A percentile compares a stretch with the other conserved stretches of the same genome.
These are phyloP conservation scores for Diaporthe australafricana DNA, from an alignment of 2,329 filamentous ascomycete species.

Conservation along the genomic window DNA sequence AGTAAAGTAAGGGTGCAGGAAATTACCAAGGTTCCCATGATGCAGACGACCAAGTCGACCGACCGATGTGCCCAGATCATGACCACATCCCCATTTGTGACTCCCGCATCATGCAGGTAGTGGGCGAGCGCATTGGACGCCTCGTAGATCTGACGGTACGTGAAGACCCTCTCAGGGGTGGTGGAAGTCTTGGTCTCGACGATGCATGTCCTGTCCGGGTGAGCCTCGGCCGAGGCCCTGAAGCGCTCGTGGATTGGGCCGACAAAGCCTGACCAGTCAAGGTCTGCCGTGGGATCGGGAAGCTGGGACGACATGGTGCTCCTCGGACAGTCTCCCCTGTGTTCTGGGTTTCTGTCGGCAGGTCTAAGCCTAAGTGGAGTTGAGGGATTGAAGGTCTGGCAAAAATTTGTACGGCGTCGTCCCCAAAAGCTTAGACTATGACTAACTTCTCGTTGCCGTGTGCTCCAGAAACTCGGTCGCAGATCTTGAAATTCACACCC, in stretches of 20 bases:
- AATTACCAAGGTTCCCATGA: slow-evolving; percentile 74
- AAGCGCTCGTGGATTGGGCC: slow-evolving; percentile 81
- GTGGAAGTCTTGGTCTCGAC: slow-evolving; percentile 59
- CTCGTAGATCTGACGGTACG: slow-evolving; percentile 88
- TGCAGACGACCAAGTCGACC: slow-evolving; percentile 74
- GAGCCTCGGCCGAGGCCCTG: slow-evolving; percentile 70
- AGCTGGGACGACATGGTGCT: slow-evolving; percentile 43
- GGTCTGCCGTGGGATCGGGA: slow-evolving; percentile 75
- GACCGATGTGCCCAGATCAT: slow-evolving; percentile 91
- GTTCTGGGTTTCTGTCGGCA: neutral
- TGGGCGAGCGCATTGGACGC: slow-evolving; percentile 84
- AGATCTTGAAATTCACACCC: slow-evolving; percentile 30
- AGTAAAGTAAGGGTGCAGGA: neutral
- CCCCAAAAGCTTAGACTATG: slow-evolving; percentile 9
- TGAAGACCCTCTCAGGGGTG: slow-evolving; percentile 75
- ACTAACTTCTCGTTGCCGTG: slow-evolving; percentile 24
- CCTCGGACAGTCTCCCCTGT: slow-evolving; percentile 1
- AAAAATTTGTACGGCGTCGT: slow-evolving; percentile 23
- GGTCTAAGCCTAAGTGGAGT: slow-evolving; percentile 9
- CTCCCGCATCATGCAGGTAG: slow-evolving; percentile 79
- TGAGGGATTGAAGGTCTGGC: slow-evolving; percentile 18
- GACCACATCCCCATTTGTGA: slow-evolving; percentile 85
- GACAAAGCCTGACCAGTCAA: slow-evolving; percentile 74
- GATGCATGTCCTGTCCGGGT: slow-evolving; percentile 71
- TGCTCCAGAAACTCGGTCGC: slow-evolving; percentile 11